Conservation (phyloP, 371 early-diverging fungal genomes). For the Thermomucor indicae-seudaticae region DNA sequence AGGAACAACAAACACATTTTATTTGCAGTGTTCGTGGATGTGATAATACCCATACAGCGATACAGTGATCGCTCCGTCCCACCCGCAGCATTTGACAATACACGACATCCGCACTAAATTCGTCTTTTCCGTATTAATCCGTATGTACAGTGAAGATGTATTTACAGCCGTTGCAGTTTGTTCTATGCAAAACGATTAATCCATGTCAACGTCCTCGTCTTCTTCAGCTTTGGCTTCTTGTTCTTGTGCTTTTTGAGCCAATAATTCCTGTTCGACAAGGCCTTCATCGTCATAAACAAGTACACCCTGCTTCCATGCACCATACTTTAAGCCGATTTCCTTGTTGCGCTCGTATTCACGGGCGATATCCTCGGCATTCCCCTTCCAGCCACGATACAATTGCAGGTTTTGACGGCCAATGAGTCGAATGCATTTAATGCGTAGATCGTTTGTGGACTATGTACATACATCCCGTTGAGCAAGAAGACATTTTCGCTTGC, state of each 20-base stretch:
- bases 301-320: conserved; percentile 78
- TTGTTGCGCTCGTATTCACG: conserved; percentile 78
- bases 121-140: no score
- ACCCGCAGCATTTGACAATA: no score
- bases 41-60: no score
- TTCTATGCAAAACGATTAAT: conserved; percentile 8
- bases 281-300: conserved; percentile 87
- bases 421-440: conserved; percentile 79
- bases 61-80: no score
- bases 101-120: no score
- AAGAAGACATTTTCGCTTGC: background rate
- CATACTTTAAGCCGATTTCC: conserved; percentile 70
- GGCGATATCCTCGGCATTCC: conserved; percentile 63
- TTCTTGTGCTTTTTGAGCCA: conserved; percentile 7
- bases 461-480: background rate
- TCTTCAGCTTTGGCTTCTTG: conserved; percentile 1
- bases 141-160: no score
- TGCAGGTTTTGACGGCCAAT: conserved; percentile 89
- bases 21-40: no score
- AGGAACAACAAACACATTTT: no score
- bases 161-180: no score
- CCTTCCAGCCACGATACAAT: conserved; percentile 84
- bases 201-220: conserved; percentile 22
- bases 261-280: conserved; percentile 49
- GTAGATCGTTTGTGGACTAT: conserved; percentile 77